phyloP scores from a whole-genome alignment of 2,329 filamentous ascomycete genomes.

The Colletotrichum chrysophilum region DNA sequence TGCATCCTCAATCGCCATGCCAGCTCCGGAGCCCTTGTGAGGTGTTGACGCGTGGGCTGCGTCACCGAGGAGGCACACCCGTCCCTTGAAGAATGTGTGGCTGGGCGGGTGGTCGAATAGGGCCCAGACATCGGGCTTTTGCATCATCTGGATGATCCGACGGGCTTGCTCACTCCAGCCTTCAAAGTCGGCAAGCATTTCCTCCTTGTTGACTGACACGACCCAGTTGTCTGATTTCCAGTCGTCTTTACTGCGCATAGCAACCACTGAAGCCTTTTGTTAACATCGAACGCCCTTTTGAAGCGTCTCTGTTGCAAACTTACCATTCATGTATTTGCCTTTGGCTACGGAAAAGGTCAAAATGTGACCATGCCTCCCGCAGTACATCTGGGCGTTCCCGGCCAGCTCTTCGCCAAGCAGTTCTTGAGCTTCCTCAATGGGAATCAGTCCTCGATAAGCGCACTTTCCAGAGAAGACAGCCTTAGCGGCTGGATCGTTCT shows the following conservation, averaged over 20 bases:
- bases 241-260: not conserved
- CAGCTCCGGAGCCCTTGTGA: slow-evolving; percentile 27
- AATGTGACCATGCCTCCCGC: slow-evolving; percentile 61
- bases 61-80: slow-evolving; percentile 28
- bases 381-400: slow-evolving; percentile 51
- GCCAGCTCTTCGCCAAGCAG: slow-evolving; percentile 47
- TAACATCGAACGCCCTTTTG: not conserved
- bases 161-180: slow-evolving; percentile 5
- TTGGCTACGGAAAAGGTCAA: slow-evolving; percentile 64
- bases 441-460: slow-evolving; percentile 54
- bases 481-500: slow-evolving; percentile 39
- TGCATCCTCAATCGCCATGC: slow-evolving; percentile 29
- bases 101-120: slow-evolving; percentile 19
- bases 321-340: slow-evolving; percentile 56
- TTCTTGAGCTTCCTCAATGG: slow-evolving; percentile 57
- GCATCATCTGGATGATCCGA: slow-evolving; percentile 8
- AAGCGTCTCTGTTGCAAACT: not conserved
- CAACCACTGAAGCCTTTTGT: not conserved
- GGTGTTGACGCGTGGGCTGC: slow-evolving; percentile 30
- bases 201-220: not conserved
- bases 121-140: slow-evolving; percentile 15
- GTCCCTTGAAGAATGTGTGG: slow-evolving; percentile 18
- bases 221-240: slow-evolving; percentile 17
- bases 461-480: slow-evolving; percentile 59
- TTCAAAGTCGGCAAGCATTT: slow-evolving; percentile 13